These are phyloP conservation scores for Friedmanniomyces endolithicus DNA, from an alignment of 495 filamentous ascomycete genomes.

Conservation along the genomic window DNA sequence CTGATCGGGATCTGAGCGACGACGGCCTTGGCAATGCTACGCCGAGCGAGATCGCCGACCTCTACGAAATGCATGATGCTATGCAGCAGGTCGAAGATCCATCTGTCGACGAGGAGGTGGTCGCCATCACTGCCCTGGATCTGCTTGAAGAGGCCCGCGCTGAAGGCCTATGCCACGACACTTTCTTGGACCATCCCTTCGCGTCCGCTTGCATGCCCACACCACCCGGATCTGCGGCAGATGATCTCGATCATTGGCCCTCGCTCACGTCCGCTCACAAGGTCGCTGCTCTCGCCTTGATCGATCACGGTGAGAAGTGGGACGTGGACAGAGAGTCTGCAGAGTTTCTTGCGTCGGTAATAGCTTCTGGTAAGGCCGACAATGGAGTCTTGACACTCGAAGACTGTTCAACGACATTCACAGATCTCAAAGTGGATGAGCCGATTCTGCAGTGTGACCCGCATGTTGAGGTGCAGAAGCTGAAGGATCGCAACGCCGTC, in stretches of 20 bases:
- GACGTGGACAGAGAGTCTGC: slow-evolving; percentile 14
- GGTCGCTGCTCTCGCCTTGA: neutral
- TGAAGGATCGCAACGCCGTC: slow-evolving; percentile 9
- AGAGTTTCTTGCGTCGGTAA: slow-evolving; percentile 8
- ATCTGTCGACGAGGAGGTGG: neutral
- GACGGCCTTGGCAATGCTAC: neutral
- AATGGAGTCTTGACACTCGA: neutral
- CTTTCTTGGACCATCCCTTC: slow-evolving; percentile 7
- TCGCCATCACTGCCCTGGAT: neutral
- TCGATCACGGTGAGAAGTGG: slow-evolving; percentile 8
- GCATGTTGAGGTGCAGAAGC: slow-evolving; percentile 24
- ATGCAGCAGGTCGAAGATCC: neutral
- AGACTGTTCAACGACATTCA: neutral
- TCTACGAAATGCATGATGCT: neutral
- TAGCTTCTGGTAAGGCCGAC: neutral
- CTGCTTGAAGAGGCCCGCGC: neutral
- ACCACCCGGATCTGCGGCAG: neutral
- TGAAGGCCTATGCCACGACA: neutral
- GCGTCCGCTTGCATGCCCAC: slow-evolving; percentile 19
- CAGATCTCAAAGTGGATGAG: slow-evolving; percentile 21
- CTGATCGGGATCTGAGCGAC: neutral
- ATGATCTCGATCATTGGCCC: neutral
- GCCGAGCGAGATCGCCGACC: neutral
- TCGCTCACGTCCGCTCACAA: slow-evolving; percentile 1
- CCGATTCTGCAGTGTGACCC: slow-evolving; percentile 24